These are phyloP conservation scores for Pisolithus thermaeus DNA, from an alignment of 1,284 basidiomycete genomes.

Conservation along the genomic window DNA sequence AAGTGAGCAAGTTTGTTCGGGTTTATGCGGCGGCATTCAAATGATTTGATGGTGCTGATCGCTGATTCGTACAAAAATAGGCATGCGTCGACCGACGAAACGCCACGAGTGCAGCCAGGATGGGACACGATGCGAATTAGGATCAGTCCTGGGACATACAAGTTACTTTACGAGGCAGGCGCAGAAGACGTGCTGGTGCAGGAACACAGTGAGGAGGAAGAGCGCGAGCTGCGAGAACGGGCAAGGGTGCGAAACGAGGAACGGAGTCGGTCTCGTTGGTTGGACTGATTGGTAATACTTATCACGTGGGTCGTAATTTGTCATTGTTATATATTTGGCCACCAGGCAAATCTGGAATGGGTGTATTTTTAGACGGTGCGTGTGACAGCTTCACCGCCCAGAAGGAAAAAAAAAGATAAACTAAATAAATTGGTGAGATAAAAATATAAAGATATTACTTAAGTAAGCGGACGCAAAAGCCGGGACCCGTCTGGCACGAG, in stretches of 20 bases:
- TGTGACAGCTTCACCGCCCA: background rate
- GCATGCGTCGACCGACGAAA: slow-evolving; percentile 26
- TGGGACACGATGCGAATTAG: slow-evolving; percentile 51
- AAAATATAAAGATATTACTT: slow-evolving; percentile 19
- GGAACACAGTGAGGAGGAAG: slow-evolving; percentile 31
- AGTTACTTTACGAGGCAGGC: slow-evolving; percentile 67
- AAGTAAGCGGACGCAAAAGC: slow-evolving; percentile 17
- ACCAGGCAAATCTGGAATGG: background rate
- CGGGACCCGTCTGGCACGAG: slow-evolving; percentile 6
- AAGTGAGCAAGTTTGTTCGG: slow-evolving; percentile 31
- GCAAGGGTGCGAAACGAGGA: slow-evolving; percentile 49
- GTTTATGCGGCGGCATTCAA: background rate
- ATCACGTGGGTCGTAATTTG: background rate
- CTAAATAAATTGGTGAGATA: too few species aligned
- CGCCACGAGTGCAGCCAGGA: slow-evolving; percentile 14
- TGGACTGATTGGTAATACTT: slow-evolving; percentile 10
- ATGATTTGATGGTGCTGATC: background rate
- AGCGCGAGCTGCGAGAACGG: slow-evolving; percentile 35
- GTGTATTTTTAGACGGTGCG: background rate
- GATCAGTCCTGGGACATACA: slow-evolving; percentile 63
- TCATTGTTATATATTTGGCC: background rate
- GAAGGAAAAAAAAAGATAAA: background rate
- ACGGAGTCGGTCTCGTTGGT: slow-evolving; percentile 39
- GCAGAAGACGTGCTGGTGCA: slow-evolving; percentile 49
- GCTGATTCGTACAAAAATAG: slow-evolving; percentile 32